Conservation (phyloP, 495 filamentous ascomycete species). For the Penicillium angulare region DNA sequence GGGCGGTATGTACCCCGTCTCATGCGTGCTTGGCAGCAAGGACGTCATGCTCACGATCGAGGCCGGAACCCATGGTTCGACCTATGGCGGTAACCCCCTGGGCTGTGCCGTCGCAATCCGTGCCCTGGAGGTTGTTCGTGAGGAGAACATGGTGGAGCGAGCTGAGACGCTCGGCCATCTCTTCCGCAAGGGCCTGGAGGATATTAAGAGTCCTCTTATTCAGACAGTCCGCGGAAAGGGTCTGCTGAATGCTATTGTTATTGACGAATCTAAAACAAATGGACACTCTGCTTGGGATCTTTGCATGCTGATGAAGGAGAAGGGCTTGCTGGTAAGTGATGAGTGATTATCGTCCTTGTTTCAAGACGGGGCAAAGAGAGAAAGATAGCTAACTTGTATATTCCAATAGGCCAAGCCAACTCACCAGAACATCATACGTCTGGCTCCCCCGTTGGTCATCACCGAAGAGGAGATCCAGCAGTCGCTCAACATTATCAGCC, state of each 20-base stretch:
- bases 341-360: not conserved
- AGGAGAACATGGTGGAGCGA: conserved; percentile 81
- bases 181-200: conserved; percentile 75
- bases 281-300: conserved; percentile 96
- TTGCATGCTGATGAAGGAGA: conserved; percentile 92
- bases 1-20: conserved; percentile 98
- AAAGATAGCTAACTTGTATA: conserved; percentile 26
- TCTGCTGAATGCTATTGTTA: conserved; percentile 92
- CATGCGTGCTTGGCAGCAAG: conserved; percentile 82
- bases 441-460: conserved; percentile 57
- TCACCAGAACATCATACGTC: conserved; percentile 87
- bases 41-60: conserved; percentile 98
- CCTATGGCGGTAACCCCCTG: conserved; percentile 97
- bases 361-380: not conserved
- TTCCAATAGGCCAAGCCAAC: conserved; percentile 86
- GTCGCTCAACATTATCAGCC: conserved; percentile 50
- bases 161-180: conserved; percentile 76
- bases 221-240: conserved; percentile 87
- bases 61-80: conserved; percentile 94
- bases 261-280: conserved; percentile 83
- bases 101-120: conserved; percentile 95
- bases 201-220: conserved; percentile 76
- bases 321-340: conserved; percentile 79
- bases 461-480: conserved; percentile 53
- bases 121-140: conserved; percentile 89